A percentile compares a stretch with the other conserved stretches of the same genome.
Conservation (phyloP, 495 filamentous ascomycete genomes). For the Penicillium diatomitis region DNA sequence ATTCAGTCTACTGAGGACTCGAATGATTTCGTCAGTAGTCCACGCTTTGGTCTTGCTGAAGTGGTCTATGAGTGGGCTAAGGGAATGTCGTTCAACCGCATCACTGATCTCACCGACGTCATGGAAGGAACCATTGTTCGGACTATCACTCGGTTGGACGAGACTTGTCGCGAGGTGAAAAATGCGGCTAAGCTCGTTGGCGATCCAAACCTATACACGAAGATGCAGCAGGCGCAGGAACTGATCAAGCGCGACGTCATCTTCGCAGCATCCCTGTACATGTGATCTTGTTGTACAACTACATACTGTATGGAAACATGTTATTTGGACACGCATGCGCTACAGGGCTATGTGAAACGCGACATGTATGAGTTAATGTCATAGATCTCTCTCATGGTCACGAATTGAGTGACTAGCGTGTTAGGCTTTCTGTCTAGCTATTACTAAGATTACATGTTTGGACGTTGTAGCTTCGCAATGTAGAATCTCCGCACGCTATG, state of each 20-base stretch:
- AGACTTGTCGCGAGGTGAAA: conserved; percentile 95
- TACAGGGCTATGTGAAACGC: no score
- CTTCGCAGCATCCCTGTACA: conserved; percentile 78
- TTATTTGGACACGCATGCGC: no score
- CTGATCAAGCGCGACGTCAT: conserved; percentile 94
- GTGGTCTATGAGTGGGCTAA: conserved; percentile 98
- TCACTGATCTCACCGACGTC: conserved; percentile 93
- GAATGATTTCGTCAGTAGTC: conserved; percentile 81
- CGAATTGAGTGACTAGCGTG: no score
- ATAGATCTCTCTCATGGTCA: no score
- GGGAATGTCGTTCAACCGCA: conserved; percentile 96
- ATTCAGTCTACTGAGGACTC: conserved; percentile 79
- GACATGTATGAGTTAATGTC: no score
- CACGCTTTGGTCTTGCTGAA: conserved; percentile 87
- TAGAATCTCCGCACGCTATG: no score
- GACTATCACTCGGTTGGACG: conserved; percentile 84
- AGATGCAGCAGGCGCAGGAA: conserved; percentile 96
- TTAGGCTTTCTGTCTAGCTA: no score
- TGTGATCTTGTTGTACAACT: conserved; percentile 25
- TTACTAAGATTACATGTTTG: no score
- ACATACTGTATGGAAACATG: no score
- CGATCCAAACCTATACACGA: conserved; percentile 85
- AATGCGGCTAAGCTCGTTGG: conserved; percentile 93
- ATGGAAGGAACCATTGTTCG: conserved; percentile 94
- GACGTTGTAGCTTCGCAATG: no score